These are phyloP conservation scores for Escallonia rubra DNA, from an alignment of 129 eudicot genomes.

Conservation along the genomic window DNA sequence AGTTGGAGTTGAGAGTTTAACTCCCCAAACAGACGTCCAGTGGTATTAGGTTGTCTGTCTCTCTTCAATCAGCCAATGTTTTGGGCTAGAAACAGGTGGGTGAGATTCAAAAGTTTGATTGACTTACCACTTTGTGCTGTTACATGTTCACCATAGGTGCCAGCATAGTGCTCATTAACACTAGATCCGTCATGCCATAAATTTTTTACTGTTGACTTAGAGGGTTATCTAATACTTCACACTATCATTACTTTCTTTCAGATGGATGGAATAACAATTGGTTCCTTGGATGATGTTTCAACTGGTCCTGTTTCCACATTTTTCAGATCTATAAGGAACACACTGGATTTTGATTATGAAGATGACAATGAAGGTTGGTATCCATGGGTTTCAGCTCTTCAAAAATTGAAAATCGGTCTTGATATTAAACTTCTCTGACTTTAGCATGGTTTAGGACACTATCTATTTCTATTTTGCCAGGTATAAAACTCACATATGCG, in stretches of 20 bases:
- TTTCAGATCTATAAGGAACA: slow-evolving; percentile 75
- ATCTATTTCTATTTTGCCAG: no score
- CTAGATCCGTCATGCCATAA: no score
- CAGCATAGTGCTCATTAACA: no score
- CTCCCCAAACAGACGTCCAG: no score
- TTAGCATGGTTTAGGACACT: not conserved
- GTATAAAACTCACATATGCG: no score
- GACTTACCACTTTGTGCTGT: no score
- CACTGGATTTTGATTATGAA: slow-evolving; percentile 92
- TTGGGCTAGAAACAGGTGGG: not conserved
- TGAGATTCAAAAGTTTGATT: not conserved
- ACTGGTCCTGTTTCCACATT: slow-evolving; percentile 61
- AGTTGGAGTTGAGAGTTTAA: no score
- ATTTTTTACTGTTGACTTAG: no score
- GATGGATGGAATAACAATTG: slow-evolving; percentile 75
- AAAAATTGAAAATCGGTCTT: not conserved
- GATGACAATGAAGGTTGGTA: slow-evolving; percentile 92
- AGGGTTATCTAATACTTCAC: not conserved
- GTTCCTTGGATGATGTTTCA: slow-evolving; percentile 93
- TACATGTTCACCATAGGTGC: no score
- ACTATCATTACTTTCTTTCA: slow-evolving; percentile 19
- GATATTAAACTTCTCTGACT: not conserved
- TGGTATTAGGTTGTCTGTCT: no score
- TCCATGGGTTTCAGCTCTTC: no score
- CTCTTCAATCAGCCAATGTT: no score